Percentiles rank a stretch among this genome's conserved stretches.
Evolutionary conservation across 2,329 filamentous ascomycete genomes (phyloP).

Genomic region (Fusarium sp.): DNA sequence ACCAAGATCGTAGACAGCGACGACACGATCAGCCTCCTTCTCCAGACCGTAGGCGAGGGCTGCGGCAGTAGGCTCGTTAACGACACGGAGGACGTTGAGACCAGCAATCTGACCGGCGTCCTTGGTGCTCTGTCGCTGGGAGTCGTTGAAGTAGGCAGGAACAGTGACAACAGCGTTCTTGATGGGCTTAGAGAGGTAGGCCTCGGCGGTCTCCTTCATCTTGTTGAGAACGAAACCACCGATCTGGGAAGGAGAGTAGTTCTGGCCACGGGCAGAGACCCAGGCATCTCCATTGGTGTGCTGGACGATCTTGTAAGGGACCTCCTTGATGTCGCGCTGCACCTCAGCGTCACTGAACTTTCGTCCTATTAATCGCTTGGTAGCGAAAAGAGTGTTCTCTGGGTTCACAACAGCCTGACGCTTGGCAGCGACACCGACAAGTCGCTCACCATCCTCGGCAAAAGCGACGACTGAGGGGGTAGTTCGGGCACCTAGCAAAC

Average conservation of each 20-base stretch:
- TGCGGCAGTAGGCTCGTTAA: slow-evolving; percentile 97
- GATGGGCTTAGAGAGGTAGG: slow-evolving; percentile 89
- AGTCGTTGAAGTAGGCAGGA: slow-evolving; percentile 98
- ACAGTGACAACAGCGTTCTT: slow-evolving; percentile 99
- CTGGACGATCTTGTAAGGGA: slow-evolving; percentile 98
- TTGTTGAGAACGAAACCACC: slow-evolving; percentile 97
- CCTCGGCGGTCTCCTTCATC: slow-evolving; percentile 99
- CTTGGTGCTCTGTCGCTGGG: slow-evolving; percentile 97
- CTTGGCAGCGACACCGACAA: slow-evolving; percentile 98
- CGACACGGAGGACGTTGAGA: slow-evolving; percentile 96
- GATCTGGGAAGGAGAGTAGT: slow-evolving; percentile 98
- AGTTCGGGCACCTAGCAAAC: slow-evolving; percentile 55
- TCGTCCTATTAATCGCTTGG: slow-evolving; percentile 98
- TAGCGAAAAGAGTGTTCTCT: slow-evolving; percentile 98
- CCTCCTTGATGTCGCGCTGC: slow-evolving; percentile 96
- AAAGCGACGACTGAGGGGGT: slow-evolving; percentile 91
- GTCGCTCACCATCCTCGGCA: slow-evolving; percentile 93
- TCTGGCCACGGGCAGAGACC: slow-evolving; percentile 93
- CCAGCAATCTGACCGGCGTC: slow-evolving; percentile 97
- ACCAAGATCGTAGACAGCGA: slow-evolving; percentile 97
- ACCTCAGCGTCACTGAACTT: slow-evolving; percentile 96
- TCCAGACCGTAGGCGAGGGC: slow-evolving; percentile 96
- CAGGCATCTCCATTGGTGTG: slow-evolving; percentile 97
- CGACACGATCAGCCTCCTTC: slow-evolving; percentile 90
- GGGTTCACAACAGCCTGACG: slow-evolving; percentile 98